Base-by-base conservation (phyloP, 495 filamentous ascomycete genomes). In the Ascobolus immersus region DNA sequence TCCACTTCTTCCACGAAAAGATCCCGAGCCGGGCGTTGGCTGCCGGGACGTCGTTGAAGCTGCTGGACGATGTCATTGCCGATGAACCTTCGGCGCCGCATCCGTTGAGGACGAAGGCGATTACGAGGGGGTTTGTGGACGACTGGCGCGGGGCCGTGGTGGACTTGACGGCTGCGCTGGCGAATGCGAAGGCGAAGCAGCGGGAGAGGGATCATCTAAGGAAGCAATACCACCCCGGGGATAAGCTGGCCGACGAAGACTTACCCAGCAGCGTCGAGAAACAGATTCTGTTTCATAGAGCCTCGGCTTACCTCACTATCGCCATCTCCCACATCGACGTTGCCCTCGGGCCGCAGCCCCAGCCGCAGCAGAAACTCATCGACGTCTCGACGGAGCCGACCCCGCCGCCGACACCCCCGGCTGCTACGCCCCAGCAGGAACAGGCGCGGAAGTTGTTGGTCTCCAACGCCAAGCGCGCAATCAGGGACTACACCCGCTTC, bases 1-100 rank as follows among this genome's bases (percentile, higher is more conserved):
- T 81, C 3, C 73, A 82, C 42, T 81, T 82, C 52, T 81, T 82
- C 48, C 76, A 81, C 52, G 77, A 82, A 45, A 81, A 80, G 57
- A 81, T 82, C 24, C 76, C 76, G 1, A 71, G 65, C 9, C 56
- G 76, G 17, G 71, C 75, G 53, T 60, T 81, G 40, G 75, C 69
- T 30, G 65, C 79, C 43, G 75, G 60, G 48, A 80, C 76, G 4
- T 66, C 62, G 25, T 52, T 80, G 17, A 51, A 58, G 27, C 58
- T 64, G 1, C 50, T 82, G 38, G 57, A 76, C 52, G 61, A 74
- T 29, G 62, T 79, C 27, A 71, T 77, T 27, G 52, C 53, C 10
- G 62, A 65, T 19, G 50, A 61, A 10, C 68, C 72, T 8, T 55
- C 48, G 13, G 69, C 79, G 30, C 65, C 59, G 7, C 69, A 72